Base-by-base conservation (phyloP, 1,139 yeast species). In the Geotrichum candidum region DNA sequence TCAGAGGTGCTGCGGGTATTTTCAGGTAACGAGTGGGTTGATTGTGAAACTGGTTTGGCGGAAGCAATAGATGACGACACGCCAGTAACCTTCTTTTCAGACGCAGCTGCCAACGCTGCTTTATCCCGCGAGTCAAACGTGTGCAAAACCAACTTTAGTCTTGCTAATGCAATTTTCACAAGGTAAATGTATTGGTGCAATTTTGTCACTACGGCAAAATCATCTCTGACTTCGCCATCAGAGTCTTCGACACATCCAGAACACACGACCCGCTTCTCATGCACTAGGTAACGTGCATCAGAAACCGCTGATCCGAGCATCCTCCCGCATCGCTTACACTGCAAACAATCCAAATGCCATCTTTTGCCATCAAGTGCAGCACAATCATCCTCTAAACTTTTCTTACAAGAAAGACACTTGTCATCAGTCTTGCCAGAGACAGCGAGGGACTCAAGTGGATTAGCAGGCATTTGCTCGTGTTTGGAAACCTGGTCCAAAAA, bases 311-410 rank as follows among this genome's bases (percentile, higher is more conserved):
- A 58, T 25, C 63, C 63, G 31, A 64, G 50, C 35, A 54, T 23
- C 18, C 33, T 52, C 6, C 60, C 50, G 48, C 72, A 69, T 4
- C 57, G 73, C 0, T 82, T 72, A 70, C 98, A 92, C 11, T 72
- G 70, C 63, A 91, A 81, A 74, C 99, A 94, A 54, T 81, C 78
- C 23, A 79, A 65, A 71, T 94, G 99, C 97, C 97, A 94, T 68
- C 97, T 82, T 60, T 80, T 77, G 56, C 84, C 84, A 4, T 81
- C 82, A 66, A 78, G 82, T 61, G 81, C 81, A n/a, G 86, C 78
- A 75, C 98, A 92, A 29, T 82, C 82, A 68, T 86, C 95, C 73
- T 95, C 98, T 54, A 94, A 88, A 67, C 92, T 86, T 70, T 85
- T 84, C 3, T 80, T 78, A 73, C 99, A 94, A 1, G 74, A 72